Evolutionary conservation across 192 early-diverging fungal genomes (phyloP), one percentile per base, ranked within the genome.

Genomic region (Radiomyces spectabilis): DNA sequence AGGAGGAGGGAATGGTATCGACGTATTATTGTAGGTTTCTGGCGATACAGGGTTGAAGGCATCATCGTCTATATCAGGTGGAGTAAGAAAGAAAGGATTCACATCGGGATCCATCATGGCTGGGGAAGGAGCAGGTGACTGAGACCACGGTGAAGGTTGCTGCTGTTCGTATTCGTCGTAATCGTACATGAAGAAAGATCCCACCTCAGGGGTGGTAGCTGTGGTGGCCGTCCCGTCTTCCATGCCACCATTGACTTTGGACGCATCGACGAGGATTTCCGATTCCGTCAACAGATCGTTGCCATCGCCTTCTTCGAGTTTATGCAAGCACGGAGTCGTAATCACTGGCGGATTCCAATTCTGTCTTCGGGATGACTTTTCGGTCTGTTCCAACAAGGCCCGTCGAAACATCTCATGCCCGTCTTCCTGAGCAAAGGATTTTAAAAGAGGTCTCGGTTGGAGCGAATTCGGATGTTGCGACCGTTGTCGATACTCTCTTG

Each of bases 141-240:
- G 78, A 10, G 75, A 77, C 78, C 78, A 80, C 16, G 78, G 66
- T 6, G 75, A 74, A 21, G 69, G 75, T 25, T 75, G 71, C 26
- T 73, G 72, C 55, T 80, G 78, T 31, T 77, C 75, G 55, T 74
- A 75, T 37, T 80, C 78, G 13, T 76, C 65, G 25, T 69, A 77
- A 31, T 70, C 72, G 53, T 48, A 31, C 18, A 43, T 40, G 18
- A 39, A 51, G 41, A n/a, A 40, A 22, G 41, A 21, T 19, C 26
- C 51, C 9, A 22, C 22, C 12, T 50, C 34, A 42, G 41, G 19
- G 16, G 32, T n/a, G 22, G 48, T 24, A 37, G 18, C 5, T 45
- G 46, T 15, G 6, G 15, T 24, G 45, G 5, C 26, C 4, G 13
- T 29, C 9, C 29, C 25, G 13, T 38, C 8, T 2, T 41, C 33